Evolutionary conservation across 2,329 filamentous ascomycete genomes (phyloP), one percentile per base, ranked within the genome.

Genomic region (Myriosclerotinia scirpicola): DNA sequence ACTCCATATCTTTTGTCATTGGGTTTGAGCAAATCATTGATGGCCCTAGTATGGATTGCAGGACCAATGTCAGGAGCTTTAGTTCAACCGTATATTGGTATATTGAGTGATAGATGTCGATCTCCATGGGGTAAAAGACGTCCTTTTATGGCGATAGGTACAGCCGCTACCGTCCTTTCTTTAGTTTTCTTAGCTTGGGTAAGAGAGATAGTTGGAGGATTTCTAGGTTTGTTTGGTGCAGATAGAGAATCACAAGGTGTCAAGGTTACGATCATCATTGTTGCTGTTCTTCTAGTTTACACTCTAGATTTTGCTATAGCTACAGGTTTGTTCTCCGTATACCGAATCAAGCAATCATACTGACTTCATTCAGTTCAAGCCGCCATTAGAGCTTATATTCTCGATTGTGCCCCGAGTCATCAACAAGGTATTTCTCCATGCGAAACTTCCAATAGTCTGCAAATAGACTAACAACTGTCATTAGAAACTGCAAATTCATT

Each of bases 291-390:
- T 40, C 90, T 93, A 80, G 90, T 98, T 73, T 98, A 96, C 78
- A 83, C 95, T 60, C 84, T 98, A 61, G 94, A 98, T 77, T 95
- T 98, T 77, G 88, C 93, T 73, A 95, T 98, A 80, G 98, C 98
- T 79, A 95, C 93, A 66, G 89, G 88, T 90, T 80, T 73, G 82
- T 78, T 68, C 6, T 30, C 62, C 11, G 12, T 15, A 3, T 30
- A 9, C n/a, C 11, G 46, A 58, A 14, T n/a, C 53, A 34, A 17
- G 15, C 44, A 22, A 42, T 34, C n/a, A 5, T 30, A 38, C 60
- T 74, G 67, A 74, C 34, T 42, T 38, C 14, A 64, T 63, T 42
- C 26, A 85, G 92, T 98, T 44, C 94, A 98, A 84, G 94, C 95
- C 59, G 91, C 88, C 5, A 91, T 97, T 74, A 86, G 93, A 71